Conservation (phyloP, 225 moss, liverwort and hornwort species). For the Pseudisothecium myosuroides region DNA sequence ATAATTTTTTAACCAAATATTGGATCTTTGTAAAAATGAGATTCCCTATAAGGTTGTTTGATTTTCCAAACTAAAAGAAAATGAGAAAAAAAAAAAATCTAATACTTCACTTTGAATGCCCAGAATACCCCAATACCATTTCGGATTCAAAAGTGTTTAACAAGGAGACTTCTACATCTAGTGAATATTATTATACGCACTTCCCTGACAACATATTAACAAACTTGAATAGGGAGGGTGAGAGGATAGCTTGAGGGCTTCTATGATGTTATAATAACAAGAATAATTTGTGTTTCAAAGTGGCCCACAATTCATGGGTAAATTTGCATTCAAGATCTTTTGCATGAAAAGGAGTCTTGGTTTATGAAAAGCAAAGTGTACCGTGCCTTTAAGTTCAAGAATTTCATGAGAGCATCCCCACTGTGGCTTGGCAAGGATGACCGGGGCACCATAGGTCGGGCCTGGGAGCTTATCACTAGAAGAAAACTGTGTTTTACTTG, state of each 20-base stretch:
- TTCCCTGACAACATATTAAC: rapidly evolving
- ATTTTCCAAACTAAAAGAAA: not conserved
- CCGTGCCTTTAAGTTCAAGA: not conserved
- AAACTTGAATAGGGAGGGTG: not conserved
- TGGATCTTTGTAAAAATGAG: not conserved
- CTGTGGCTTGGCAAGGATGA: no score
- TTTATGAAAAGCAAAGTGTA: not conserved
- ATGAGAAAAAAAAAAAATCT: no score
- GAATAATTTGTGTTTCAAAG: not conserved
- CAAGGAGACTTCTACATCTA: not conserved
- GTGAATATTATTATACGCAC: not conserved
- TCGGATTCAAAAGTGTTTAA: rapidly evolving
- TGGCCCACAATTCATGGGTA: not conserved
- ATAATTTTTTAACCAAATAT: not conserved
- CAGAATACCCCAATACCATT: rapidly evolving
- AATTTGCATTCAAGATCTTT: not conserved
- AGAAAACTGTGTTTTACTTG: no score
- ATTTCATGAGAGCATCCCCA: not conserved
- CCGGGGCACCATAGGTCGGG: no score
- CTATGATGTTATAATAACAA: not conserved
- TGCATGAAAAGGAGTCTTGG: not conserved
- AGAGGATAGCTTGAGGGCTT: no score
- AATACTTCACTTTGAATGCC: not conserved
- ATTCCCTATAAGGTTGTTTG: rapidly evolving
- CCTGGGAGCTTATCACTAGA: no score